These are phyloP conservation scores for Debaryomyces subglobosus DNA, from an alignment of 1,139 yeast genomes.

Conservation along the genomic window DNA sequence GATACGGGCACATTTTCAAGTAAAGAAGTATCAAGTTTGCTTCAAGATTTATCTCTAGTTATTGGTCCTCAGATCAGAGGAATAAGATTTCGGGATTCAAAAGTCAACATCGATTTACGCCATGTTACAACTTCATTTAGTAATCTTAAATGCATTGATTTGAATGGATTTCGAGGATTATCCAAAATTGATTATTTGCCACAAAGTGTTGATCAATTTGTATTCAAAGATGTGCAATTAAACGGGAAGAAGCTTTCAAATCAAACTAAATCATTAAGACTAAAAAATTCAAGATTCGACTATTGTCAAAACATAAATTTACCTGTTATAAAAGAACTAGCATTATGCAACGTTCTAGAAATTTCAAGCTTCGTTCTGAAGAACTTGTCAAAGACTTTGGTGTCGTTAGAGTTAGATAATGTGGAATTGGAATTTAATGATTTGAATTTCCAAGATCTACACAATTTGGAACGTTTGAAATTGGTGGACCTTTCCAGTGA, in stretches of 20 bases:
- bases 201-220: background rate
- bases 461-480: background rate
- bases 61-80: background rate
- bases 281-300: background rate
- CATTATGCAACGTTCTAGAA: background rate
- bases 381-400: background rate
- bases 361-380: background rate
- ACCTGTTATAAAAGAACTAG: background rate
- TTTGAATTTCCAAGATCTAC: background rate
- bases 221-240: background rate
- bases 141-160: background rate
- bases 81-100: background rate
- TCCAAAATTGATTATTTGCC: background rate
- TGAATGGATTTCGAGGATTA: background rate
- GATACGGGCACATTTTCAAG: background rate
- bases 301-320: background rate
- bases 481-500: background rate
- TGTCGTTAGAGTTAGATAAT: background rate
- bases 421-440: background rate
- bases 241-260: background rate
- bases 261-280: background rate
- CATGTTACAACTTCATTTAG: background rate
- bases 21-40: background rate
- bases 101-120: background rate
- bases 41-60: background rate